phyloP scores from a whole-genome alignment of 257 asterid genomes.

The Capsicum chinense region DNA sequence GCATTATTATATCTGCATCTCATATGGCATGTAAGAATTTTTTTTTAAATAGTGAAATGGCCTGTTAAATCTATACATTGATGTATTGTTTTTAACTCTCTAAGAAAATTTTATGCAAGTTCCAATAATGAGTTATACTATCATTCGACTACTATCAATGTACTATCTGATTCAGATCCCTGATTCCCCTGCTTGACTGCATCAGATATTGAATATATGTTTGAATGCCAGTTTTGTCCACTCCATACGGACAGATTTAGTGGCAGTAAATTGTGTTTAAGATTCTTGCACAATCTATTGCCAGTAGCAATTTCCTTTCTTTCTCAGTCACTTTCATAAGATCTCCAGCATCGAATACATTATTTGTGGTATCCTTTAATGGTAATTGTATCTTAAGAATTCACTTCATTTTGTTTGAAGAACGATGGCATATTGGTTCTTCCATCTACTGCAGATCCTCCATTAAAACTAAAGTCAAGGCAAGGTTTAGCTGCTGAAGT shows the following conservation, averaged over 20 bases:
- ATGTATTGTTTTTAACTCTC: background rate
- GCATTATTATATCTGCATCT: background rate
- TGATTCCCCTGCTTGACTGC: background rate
- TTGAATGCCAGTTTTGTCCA: too few relatives aligned
- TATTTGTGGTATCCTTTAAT: conserved; percentile 22
- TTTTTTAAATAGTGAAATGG: background rate
- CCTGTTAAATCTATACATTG: background rate
- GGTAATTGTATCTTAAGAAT: conserved; percentile 3
- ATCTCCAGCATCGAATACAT: too few relatives aligned
- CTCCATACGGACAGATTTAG: too few relatives aligned
- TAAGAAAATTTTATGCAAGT: background rate
- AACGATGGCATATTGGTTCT: conserved; percentile 76
- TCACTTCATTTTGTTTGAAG: conserved; percentile 42
- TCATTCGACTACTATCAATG: background rate
- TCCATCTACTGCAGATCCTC: conserved; percentile 87
- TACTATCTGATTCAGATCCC: conserved; percentile 11
- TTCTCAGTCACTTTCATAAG: too few relatives aligned
- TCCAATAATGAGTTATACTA: background rate
- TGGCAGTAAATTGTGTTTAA: too few relatives aligned
- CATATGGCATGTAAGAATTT: background rate
- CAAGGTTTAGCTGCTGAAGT: conserved; percentile 54
- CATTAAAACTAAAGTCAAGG: conserved; percentile 58
- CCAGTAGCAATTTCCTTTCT: too few relatives aligned
- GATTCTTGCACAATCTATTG: too few relatives aligned
- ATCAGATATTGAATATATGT: background rate